Evolutionary conservation across 257 asterid genomes (phyloP).

Genomic region (Coffea canephora): DNA sequence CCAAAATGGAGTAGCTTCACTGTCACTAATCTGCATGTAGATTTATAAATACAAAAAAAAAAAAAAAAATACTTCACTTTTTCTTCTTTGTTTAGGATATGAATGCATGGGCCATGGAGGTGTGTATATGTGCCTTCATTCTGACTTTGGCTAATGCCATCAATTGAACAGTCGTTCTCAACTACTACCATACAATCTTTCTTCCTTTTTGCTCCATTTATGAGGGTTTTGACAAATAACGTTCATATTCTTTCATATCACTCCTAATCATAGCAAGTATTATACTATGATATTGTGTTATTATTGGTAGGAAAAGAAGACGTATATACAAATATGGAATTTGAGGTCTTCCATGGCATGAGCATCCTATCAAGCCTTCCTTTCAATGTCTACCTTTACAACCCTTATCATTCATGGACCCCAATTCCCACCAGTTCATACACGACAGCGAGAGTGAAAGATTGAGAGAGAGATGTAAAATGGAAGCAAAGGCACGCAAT

Average conservation of each 20-base stretch:
- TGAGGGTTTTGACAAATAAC: conserved; percentile 41
- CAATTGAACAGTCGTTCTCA: conserved; percentile 32
- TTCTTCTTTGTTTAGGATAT: background rate
- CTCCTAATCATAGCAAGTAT: conserved; percentile 56
- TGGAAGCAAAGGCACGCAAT: conserved; percentile 51
- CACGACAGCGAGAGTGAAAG: background rate
- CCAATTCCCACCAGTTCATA: conserved; percentile 20
- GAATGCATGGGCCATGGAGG: background rate
- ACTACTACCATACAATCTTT: conserved; percentile 17
- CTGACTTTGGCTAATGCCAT: conserved; percentile 18
- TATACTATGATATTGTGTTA: conserved; percentile 24
- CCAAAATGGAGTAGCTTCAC: background rate
- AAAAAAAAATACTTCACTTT: too few relatives aligned
- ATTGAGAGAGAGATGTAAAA: conserved; percentile 47
- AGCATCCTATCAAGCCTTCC: conserved; percentile 23
- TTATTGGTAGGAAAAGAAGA: conserved; percentile 21
- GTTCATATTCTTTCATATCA: conserved; percentile 49
- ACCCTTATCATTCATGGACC: conserved; percentile 42
- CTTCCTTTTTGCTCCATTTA: conserved; percentile 39
- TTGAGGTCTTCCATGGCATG: conserved; percentile 22
- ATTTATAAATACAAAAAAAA: background rate
- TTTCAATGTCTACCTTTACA: conserved; percentile 39
- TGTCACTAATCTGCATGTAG: background rate
- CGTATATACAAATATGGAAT: background rate
- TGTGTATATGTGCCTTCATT: background rate